Evolutionary conservation across 208 protist species (phyloP).

Genomic region (Paratrypanosoma confusum): DNA sequence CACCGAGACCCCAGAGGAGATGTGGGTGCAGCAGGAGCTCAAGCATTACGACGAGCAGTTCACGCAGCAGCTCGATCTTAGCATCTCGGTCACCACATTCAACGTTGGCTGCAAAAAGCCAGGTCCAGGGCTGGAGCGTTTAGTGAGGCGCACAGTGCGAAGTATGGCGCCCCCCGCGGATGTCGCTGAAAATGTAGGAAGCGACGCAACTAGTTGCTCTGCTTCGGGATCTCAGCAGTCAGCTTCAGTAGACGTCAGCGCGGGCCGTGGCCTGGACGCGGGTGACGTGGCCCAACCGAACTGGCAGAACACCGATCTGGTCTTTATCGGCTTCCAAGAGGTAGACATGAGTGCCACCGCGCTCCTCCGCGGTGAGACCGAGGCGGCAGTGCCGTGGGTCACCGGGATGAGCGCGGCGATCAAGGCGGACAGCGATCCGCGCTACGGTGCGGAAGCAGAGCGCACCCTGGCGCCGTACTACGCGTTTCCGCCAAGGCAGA

Average conservation of each 20-base stretch:
- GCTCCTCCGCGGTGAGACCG: constrained; percentile 78
- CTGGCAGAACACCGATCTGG: constrained; percentile 41
- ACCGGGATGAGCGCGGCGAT: constrained; percentile 31
- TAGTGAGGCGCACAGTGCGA: too few relatives aligned
- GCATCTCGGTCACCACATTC: constrained; percentile 62
- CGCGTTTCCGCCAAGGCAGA: constrained; percentile 66
- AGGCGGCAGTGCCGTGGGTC: constrained; percentile 65
- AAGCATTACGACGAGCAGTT: constrained; percentile 58
- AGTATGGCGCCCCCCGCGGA: constrained; percentile 16
- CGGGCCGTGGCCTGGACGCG: background rate
- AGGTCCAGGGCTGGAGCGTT: background rate
- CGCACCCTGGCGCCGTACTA: constrained; percentile 65
- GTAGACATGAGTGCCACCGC: constrained; percentile 87
- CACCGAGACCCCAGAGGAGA: constrained; percentile 20
- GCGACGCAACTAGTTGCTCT: too few relatives aligned
- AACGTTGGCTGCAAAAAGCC: constrained; percentile 84
- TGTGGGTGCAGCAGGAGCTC: constrained; percentile 72
- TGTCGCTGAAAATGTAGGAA: constrained; percentile 16
- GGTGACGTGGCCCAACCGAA: background rate
- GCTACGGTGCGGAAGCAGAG: background rate
- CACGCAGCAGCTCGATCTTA: constrained; percentile 51
- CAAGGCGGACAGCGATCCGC: constrained; percentile 25
- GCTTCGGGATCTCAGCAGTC: too few relatives aligned
- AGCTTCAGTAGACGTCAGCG: constrained; percentile 9
- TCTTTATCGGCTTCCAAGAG: constrained; percentile 82